A percentile compares a stretch with the other conserved stretches of the same genome.
Conservation (phyloP, 176 grass and related monocot species). For the Oryza punctata region DNA sequence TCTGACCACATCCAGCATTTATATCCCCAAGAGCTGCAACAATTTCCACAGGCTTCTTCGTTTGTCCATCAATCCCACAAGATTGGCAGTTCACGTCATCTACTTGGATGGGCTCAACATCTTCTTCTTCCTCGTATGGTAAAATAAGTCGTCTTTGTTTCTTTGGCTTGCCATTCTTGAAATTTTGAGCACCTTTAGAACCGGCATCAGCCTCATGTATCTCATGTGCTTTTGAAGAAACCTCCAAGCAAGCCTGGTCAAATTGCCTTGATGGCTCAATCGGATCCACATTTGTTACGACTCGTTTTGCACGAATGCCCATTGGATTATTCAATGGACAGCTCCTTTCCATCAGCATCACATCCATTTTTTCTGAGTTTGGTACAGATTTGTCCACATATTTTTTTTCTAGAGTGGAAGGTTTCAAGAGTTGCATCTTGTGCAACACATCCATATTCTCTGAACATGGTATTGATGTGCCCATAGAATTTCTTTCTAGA, state of each 20-base stretch:
- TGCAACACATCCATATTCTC: background rate
- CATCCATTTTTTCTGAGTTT: conserved; percentile 20
- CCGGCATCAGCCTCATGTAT: background rate
- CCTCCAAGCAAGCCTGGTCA: background rate
- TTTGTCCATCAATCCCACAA: background rate
- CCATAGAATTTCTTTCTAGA: background rate
- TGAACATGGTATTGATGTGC: background rate
- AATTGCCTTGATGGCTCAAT: background rate
- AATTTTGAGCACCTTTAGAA: background rate
- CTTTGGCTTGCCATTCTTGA: background rate
- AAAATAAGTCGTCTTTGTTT: conserved; percentile 14
- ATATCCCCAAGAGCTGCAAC: background rate
- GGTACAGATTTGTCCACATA: background rate
- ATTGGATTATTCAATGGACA: background rate
- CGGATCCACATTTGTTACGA: background rate
- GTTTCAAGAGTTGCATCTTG: background rate
- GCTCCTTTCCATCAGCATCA: background rate
- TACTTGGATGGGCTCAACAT: background rate
- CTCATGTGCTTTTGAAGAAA: background rate
- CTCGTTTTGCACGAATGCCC: background rate
- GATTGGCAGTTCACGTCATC: conserved; percentile 6
- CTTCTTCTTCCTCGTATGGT: background rate
- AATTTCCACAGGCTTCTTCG: conserved; percentile 7
- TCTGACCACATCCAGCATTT: background rate
- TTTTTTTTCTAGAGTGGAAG: background rate